Conservation (phyloP, 2,329 filamentous ascomycete species). For the Diaporthe sp. region DNA sequence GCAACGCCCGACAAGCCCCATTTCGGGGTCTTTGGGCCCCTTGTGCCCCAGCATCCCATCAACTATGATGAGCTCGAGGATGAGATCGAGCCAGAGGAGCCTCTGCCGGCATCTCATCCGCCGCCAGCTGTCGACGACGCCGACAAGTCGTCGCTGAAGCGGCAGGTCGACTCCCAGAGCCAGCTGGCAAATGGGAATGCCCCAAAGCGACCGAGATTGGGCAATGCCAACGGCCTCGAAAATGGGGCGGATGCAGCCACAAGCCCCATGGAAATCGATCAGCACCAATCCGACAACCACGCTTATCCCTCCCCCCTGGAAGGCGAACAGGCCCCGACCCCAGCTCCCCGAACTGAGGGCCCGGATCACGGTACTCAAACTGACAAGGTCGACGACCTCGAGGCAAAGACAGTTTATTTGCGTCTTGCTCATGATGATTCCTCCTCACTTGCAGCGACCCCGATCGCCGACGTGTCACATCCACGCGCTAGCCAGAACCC, state of each 20-base stretch:
- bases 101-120: slow-evolving; percentile 42
- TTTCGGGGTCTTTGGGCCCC: slow-evolving; percentile 68
- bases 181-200: slow-evolving; percentile 67
- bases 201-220: slow-evolving; percentile 70
- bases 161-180: slow-evolving; percentile 60
- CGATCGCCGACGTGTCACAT: slow-evolving; percentile 51
- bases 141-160: slow-evolving; percentile 64
- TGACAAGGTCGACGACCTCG: slow-evolving; percentile 73
- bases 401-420: slow-evolving; percentile 71
- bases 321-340: slow-evolving; percentile 66
- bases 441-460: slow-evolving; percentile 51
- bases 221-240: slow-evolving; percentile 64
- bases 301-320: slow-evolving; percentile 76
- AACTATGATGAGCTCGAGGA: slow-evolving; percentile 54
- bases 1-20: slow-evolving; percentile 60
- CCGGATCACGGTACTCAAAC: slow-evolving; percentile 75
- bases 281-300: slow-evolving; percentile 63
- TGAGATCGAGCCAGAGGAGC: slow-evolving; percentile 49
- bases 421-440: slow-evolving; percentile 62
- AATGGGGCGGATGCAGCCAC: slow-evolving; percentile 61
- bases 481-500: slow-evolving; percentile 63
- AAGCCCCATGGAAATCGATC: slow-evolving; percentile 72
- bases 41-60: slow-evolving; percentile 59
- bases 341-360: slow-evolving; percentile 68
- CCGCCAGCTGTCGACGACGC: slow-evolving; percentile 42